Evolutionary conservation across 164 flowering plant species (phyloP), one percentile per base, ranked within the genome.

Genomic region (Echeveria elegans): DNA sequence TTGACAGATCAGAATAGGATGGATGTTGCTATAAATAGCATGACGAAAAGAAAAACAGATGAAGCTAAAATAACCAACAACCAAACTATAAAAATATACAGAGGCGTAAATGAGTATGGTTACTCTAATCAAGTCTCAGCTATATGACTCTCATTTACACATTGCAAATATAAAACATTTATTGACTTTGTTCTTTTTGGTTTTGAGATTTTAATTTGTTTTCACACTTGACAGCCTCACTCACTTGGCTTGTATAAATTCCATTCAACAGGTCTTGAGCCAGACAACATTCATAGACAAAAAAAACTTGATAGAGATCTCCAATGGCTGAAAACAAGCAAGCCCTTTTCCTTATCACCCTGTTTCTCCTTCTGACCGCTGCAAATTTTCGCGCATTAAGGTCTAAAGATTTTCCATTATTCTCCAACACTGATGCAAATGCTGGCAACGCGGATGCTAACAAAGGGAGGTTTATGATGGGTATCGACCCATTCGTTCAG

Each of bases 261-360:
- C 29, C 24, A 18, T 29, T 56, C 61, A 56, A 14, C 6, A 56
- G 61, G 16, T 26, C 19, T 56, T 28, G 19, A 56, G 61, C 61
- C 32, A 56, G 61, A 56, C 32, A 16, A 56, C 61, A 4, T 23
- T 56, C 7, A 28, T 19, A 53, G 24, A 53, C 29, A 28, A 29
- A 56, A 16, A 43, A 43, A 53, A 9, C 29, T 53, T 53, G 59
- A 24, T 7, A 12, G 30, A 53, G 7, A 23, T 28, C 32, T 56
- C 24, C 61, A 14, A 56, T 56, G 61, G 61, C 61, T 56, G 61
- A 2, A 32, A 56, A 56, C 61, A 56, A 56, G 34, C 32, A 56
- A 11, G 0, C 1, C 61, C 32, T 56, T 24, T 23, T 15, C 28
- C 34, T 56, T 28, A 19, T 56, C 19, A 5, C 19, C 61, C 23